Conservation (phyloP, 768 basidiomycete genomes). For the Amanita brunnescens region DNA sequence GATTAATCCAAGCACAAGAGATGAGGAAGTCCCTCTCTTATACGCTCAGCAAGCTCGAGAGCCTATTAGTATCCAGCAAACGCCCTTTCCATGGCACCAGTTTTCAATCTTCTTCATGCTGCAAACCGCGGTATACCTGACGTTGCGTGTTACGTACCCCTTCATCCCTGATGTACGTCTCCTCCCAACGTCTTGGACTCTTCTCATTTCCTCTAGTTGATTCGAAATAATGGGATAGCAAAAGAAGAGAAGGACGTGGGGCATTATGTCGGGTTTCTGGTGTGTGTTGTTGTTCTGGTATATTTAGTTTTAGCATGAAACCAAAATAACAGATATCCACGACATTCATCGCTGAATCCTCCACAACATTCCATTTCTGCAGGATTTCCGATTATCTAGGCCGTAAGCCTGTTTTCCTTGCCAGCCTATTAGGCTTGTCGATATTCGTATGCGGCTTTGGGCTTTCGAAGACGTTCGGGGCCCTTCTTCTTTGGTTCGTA, state of each 20-base stretch:
- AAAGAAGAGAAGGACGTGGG: slow-evolving; percentile 65
- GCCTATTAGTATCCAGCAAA: background rate
- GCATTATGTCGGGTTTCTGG: slow-evolving; percentile 71
- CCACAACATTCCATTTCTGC: slow-evolving; percentile 70
- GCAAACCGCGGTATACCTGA: slow-evolving; percentile 25
- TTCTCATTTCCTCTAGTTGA: background rate
- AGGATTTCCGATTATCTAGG: slow-evolving; percentile 63
- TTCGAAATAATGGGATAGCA: slow-evolving; percentile 45
- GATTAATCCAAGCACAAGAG: slow-evolving; percentile 9
- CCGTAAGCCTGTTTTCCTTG: slow-evolving; percentile 65
- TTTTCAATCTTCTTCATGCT: slow-evolving; percentile 62
- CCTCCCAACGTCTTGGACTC: background rate
- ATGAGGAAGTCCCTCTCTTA: background rate
- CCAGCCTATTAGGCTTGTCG: slow-evolving; percentile 54
- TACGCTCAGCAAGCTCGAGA: background rate
- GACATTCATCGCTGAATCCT: slow-evolving; percentile 65
- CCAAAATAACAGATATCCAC: slow-evolving; percentile 51
- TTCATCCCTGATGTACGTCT: slow-evolving; percentile 61
- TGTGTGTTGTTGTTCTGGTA: slow-evolving; percentile 15
- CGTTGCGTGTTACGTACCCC: slow-evolving; percentile 66
- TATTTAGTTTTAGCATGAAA: background rate
- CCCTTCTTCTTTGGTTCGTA: slow-evolving; percentile 31
- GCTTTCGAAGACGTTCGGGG: slow-evolving; percentile 59
- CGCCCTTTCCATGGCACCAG: slow-evolving; percentile 53
- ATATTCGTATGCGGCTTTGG: slow-evolving; percentile 69